These are phyloP conservation scores for Triangularia setosa DNA, from an alignment of 2,329 filamentous ascomycete genomes.

Conservation along the genomic window DNA sequence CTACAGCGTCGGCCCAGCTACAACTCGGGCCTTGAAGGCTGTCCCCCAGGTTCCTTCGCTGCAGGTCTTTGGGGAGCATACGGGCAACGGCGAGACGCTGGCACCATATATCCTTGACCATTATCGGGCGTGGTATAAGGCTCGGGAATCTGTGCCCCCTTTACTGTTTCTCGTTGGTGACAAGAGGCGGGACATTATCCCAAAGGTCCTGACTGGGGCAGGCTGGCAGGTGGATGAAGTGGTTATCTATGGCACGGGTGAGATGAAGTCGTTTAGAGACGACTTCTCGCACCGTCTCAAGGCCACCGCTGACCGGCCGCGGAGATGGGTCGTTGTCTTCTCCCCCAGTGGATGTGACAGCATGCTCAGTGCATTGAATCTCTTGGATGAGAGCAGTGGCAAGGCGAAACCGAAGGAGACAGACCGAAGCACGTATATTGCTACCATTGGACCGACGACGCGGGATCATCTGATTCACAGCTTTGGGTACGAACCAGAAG, in stretches of 20 bases:
- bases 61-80: slow-evolving; percentile 71
- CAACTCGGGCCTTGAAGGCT: slow-evolving; percentile 66
- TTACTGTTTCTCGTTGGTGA: slow-evolving; percentile 89
- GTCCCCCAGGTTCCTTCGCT: slow-evolving; percentile 48
- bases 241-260: slow-evolving; percentile 81
- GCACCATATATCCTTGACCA: slow-evolving; percentile 75
- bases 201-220: slow-evolving; percentile 66
- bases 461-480: slow-evolving; percentile 63
- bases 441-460: slow-evolving; percentile 92
- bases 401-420: slow-evolving; percentile 29
- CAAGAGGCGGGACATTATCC: slow-evolving; percentile 84
- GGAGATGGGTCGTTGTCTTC: slow-evolving; percentile 73
- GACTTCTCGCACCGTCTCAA: slow-evolving; percentile 57
- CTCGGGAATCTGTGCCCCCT: slow-evolving; percentile 48
- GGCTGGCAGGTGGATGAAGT: slow-evolving; percentile 67
- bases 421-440: slow-evolving; percentile 57
- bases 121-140: slow-evolving; percentile 56
- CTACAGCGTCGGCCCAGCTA: slow-evolving; percentile 79
- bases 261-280: slow-evolving; percentile 71
- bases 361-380: slow-evolving; percentile 52
- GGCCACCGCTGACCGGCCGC: slow-evolving; percentile 36
- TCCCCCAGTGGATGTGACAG: slow-evolving; percentile 62
- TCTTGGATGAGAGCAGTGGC: slow-evolving; percentile 46
- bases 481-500: slow-evolving; percentile 67
- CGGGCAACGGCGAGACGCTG: slow-evolving; percentile 79